phyloP scores from a whole-genome alignment of 306 rosid genomes.

The Inga leiocalycina region DNA sequence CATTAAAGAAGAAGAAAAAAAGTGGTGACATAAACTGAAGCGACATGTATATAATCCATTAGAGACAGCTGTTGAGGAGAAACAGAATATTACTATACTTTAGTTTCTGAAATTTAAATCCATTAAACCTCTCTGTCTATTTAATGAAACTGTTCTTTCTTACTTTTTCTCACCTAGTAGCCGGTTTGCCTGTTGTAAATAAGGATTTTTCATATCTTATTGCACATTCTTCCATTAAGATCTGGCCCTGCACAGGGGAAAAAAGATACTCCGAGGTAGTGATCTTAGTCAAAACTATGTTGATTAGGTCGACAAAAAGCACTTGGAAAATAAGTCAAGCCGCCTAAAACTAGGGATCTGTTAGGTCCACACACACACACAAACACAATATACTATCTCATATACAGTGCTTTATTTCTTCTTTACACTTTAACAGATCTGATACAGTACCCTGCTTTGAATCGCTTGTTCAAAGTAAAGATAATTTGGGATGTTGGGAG shows the following conservation, averaged over 20 bases:
- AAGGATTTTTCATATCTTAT: not conserved
- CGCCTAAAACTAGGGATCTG: constrained; percentile 29
- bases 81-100: constrained; percentile 19
- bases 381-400: constrained; percentile 23
- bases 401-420: not conserved
- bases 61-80: not conserved
- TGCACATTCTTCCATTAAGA: constrained; percentile 25
- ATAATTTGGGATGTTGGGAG: not conserved
- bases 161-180: not conserved
- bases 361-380: constrained; percentile 13
- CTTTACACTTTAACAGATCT: not conserved
- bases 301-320: constrained; percentile 24
- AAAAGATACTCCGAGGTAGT: constrained; percentile 5
- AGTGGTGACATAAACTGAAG: not conserved
- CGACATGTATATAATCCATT: not conserved
- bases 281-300: constrained; percentile 14
- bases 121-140: not conserved
- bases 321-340: constrained; percentile 24
- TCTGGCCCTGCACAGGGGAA: constrained; percentile 10
- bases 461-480: not conserved
- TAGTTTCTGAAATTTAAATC: not conserved
- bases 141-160: not conserved
- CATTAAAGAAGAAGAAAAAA: not conserved
- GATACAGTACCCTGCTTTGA: not conserved
- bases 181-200: constrained; percentile 3